Base-by-base conservation (phyloP, 352 stramenopile species). In the Halophytophthora polymorphica region DNA sequence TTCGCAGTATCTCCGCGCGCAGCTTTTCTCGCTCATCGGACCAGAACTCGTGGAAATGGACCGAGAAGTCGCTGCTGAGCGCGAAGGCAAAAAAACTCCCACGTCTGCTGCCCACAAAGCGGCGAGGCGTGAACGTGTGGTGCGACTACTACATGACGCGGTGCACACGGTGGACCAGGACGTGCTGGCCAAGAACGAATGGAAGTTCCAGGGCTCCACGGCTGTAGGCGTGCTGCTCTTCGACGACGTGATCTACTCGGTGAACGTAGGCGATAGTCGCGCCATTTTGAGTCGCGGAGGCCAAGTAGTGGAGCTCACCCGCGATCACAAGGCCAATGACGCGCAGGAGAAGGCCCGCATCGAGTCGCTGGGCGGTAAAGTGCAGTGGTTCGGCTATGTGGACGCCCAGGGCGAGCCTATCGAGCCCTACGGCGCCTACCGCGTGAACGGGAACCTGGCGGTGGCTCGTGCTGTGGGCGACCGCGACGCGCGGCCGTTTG, bases 261-360 rank as follows among this genome's bases (percentile, higher is more conserved):
- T 93, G 19, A 98, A 99, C 60, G 83, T 98, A n/a, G 96, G 96
- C 19, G 96, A 99, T 56, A 97, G 83, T 59, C 88, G 96, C 23
- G 95, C 94, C 3, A 86, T 99, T 25, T 68, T 99, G 46, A 96
- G 90, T 62, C 83, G 94, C 33, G 70, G 56, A 14, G 85, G 85
- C 31, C 53, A 88, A 12, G 81, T 60, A 0, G 57, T 95, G 7
- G 75, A 90, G 4, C 68, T 95, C 18, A 95, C 85, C n/a, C 67
- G 67, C 5, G 86, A 96, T 56, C 87, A 98, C 58, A 97, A 97
- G 64, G 88, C 88, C 0, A 96, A 96, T 45, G 77, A 96, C 47
- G 71, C 74, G 1, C 56, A 70, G 10, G 86, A 96, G 71, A 61
- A 76, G 45, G 51, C 71, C 13, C 73, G 88, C 15, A 86, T 97